phyloP scores from a whole-genome alignment of 2,329 filamentous ascomycete species.

The Aspergillus fischeri region DNA sequence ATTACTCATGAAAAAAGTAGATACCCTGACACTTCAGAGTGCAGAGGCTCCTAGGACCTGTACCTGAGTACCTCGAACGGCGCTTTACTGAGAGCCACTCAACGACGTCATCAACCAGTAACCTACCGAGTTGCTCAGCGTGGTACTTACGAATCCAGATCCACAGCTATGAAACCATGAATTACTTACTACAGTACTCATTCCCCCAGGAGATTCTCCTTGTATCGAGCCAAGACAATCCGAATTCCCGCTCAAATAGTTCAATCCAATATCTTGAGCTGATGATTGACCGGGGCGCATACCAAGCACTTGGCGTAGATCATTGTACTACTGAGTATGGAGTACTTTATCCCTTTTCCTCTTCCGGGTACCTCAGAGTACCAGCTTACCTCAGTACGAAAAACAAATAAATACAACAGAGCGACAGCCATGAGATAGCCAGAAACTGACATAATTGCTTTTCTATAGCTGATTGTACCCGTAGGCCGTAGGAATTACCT shows the following conservation, averaged over 20 bases:
- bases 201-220: not conserved
- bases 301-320: not conserved
- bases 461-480: not conserved
- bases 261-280: not conserved
- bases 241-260: not conserved
- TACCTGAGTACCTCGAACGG: not conserved
- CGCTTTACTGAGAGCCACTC: not conserved
- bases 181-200: not conserved
- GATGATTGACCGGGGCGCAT: not conserved
- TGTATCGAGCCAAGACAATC: not conserved
- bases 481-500: not conserved
- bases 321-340: not conserved
- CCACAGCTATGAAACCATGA: not conserved
- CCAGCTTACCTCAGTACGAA: not conserved
- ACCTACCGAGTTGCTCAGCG: not conserved
- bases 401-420: not conserved
- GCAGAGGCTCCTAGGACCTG: no score
- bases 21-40: not conserved
- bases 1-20: not conserved
- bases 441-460: not conserved
- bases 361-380: not conserved
- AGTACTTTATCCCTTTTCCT: not conserved
- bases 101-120: not conserved
- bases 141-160: not conserved
- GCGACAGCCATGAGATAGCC: not conserved